Evolutionary conservation across 1,139 yeast species (phyloP).

Genomic region (Eremothecium gossypii): DNA sequence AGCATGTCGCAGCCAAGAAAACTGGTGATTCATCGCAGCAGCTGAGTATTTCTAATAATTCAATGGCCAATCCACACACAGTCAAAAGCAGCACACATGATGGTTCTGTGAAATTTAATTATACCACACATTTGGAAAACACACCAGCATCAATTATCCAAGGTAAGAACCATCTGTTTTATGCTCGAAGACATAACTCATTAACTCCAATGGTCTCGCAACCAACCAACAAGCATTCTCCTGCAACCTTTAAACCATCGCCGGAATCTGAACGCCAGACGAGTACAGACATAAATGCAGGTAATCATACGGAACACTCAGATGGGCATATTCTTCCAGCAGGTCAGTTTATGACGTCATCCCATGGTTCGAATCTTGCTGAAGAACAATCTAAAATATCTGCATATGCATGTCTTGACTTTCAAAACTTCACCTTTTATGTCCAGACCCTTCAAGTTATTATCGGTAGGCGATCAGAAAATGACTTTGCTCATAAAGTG

Average conservation of each 20-base stretch:
- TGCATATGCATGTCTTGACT: slow-evolving; percentile 91
- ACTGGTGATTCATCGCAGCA: no score
- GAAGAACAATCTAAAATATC: slow-evolving; percentile 50
- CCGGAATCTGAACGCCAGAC: not conserved
- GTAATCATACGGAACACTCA: not conserved
- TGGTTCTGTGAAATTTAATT: not conserved
- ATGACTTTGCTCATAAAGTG: slow-evolving; percentile 51
- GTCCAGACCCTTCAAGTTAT: slow-evolving; percentile 93
- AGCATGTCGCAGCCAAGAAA: not conserved
- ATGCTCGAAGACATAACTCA: slow-evolving; percentile 21
- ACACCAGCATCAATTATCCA: slow-evolving; percentile 19
- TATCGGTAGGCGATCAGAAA: slow-evolving; percentile 79
- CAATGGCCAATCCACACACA: not conserved
- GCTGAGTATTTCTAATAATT: not conserved
- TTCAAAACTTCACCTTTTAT: slow-evolving; percentile 85
- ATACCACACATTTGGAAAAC: slow-evolving; percentile 5
- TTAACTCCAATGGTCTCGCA: slow-evolving; percentile 26
- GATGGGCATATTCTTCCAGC: not conserved
- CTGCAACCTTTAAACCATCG: not conserved
- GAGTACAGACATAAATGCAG: not conserved
- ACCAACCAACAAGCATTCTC: slow-evolving; percentile 12
- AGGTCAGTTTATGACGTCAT: not conserved
- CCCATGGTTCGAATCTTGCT: not conserved
- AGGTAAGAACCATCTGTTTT: slow-evolving; percentile 16
- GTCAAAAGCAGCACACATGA: not conserved